Evolutionary conservation across 371 early-diverging fungal species (phyloP), one percentile per base, ranked within the genome.

Genomic region (Conidiobolus incongruus): DNA sequence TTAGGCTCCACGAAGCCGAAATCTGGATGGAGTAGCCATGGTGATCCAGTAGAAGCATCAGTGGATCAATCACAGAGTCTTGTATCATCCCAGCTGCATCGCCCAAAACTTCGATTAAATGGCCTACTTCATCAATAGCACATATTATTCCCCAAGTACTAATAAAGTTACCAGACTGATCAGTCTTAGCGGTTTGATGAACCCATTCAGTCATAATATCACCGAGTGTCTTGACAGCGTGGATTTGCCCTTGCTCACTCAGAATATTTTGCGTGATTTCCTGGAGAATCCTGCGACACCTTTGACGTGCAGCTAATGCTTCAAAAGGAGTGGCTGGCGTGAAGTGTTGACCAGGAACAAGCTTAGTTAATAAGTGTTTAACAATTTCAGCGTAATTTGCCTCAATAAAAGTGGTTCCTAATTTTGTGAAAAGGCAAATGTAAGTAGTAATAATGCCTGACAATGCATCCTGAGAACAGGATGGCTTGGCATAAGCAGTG

Each of bases 51-150:
- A 88, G 53, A 12, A 59, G 60, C 35, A 77, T 62, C 17, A 88
- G 56, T 0, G 76, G 71, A 3, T 76, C 72, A 2, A 63, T 46
- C 7, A 81, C 38, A 2, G 65, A 54, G 35, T 77, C 77, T 65
- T 81, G 37, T 21, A 50, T 8, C 8, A 21, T 23, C 28, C 13
- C 4, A 35, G 74, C 71, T 0, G 83, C 80, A 4, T 82, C 72
- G 23, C 87, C 88, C 5, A 91, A 55, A 44, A 85, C 86, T 24
- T 65, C 54, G 2, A 87, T 47, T 24, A 91, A 59, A 8, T 63
- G 61, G 0, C 79, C 68, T 24, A 83, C 63, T 40, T 88, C 72
- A 35, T 80, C 66, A 29, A 83, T 56, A 0, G 77, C 81, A 39
- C 70, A 70, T 7, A 79, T 59, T 21, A 77, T 49, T 1, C 70